Base-by-base conservation (phyloP, 768 basidiomycete genomes). In the Phanerodontia chrysosporium region DNA sequence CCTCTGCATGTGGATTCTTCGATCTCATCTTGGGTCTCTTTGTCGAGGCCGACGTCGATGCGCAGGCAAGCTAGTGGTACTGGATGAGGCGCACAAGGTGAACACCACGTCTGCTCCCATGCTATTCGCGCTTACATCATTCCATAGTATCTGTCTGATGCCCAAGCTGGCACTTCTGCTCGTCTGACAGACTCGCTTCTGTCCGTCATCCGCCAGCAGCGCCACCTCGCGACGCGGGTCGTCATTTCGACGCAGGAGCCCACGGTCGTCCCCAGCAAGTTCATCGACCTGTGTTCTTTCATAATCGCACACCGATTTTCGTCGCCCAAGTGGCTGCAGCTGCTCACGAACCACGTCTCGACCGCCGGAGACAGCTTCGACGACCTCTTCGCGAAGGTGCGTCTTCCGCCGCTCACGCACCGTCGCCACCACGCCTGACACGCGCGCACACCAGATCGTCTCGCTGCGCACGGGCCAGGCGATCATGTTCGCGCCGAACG, bases 241-340 rank as follows among this genome's bases (percentile, higher is more conserved):
- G 76, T 90, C 18, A 86, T 90, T 57, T 85, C 84, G 63, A 90
- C 89, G 0, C 89, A 90, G 76, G 86, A 91, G 59, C 89, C 89
- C 0, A 90, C 88, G 0, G 83, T 89, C 6, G 80, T 90, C 1
- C 88, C 88, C 2, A 77, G 85, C 0, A 83, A 85, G 0, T 71
- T 89, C 3, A 74, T 90, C 1, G 88, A 88, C 58, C 75, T 90
- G 1, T 89, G 87, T 53, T 82, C 81, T 0, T 72, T 89, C 1
- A 71, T 83, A 0, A 80, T 90, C 24, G 64, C 89, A 1, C 89
- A 90, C 62, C 76, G 89, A 1, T 91, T 91, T 67, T 87, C 87
- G 0, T 90, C 89, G 0, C 85, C 86, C 0, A 76, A 83, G 2
- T 90, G 89, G 89, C 87, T 87, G 83, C 76, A 83, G 0, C 85